These are phyloP conservation scores for Cystofilobasidium macerans DNA, from an alignment of 768 basidiomycete genomes.

Conservation along the genomic window DNA sequence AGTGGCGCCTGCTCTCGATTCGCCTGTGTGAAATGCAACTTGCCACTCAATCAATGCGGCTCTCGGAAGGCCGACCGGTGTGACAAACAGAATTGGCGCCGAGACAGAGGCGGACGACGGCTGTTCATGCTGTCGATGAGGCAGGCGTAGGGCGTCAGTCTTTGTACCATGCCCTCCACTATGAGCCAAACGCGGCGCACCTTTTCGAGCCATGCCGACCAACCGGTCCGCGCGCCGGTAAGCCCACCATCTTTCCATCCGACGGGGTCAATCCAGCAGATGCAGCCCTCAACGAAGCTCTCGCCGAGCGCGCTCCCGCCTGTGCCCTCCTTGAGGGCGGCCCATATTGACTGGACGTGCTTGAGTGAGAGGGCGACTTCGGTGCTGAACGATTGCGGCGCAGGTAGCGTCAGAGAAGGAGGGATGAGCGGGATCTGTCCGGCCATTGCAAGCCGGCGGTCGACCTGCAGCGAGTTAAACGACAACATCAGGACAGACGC, in stretches of 20 bases:
- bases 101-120: background rate
- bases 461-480: slow-evolving; percentile 45
- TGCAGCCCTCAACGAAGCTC: slow-evolving; percentile 44
- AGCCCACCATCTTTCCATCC: slow-evolving; percentile 15
- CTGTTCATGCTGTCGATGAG: background rate
- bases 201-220: slow-evolving; percentile 28
- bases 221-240: slow-evolving; percentile 29
- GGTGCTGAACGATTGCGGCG: slow-evolving; percentile 46
- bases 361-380: slow-evolving; percentile 70
- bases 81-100: slow-evolving; percentile 32
- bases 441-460: slow-evolving; percentile 70
- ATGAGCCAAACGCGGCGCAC: background rate
- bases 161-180: too few relatives aligned
- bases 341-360: slow-evolving; percentile 60
- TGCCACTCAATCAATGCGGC: slow-evolving; percentile 42
- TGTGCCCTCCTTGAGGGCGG: slow-evolving; percentile 49
- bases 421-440: slow-evolving; percentile 92
- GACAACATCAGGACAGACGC: background rate
- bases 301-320: slow-evolving; percentile 54
- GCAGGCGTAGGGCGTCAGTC: too few relatives aligned
- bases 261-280: slow-evolving; percentile 22
- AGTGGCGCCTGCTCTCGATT: background rate
- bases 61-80: slow-evolving; percentile 37
- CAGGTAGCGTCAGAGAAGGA: slow-evolving; percentile 55
- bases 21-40: slow-evolving; percentile 37